Evolutionary conservation across 2,329 filamentous ascomycete genomes (phyloP).

Genomic region (Pleoardoris graminearum): DNA sequence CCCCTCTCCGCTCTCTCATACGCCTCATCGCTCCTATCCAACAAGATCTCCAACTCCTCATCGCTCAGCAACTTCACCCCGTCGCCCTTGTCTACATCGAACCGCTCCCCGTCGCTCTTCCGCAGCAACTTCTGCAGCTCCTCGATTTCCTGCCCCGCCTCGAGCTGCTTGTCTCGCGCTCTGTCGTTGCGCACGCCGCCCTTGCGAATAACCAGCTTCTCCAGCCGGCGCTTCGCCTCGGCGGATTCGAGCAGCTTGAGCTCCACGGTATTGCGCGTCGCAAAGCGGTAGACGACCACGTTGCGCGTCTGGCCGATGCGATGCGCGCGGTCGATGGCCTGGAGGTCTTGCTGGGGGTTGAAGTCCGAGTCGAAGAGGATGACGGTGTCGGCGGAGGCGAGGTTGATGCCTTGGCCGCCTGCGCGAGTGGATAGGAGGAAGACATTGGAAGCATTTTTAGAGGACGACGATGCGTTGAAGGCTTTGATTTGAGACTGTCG

Average conservation of each 20-base stretch:
- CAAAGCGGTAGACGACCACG: conserved; percentile 90
- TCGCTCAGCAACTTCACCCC: conserved; percentile 72
- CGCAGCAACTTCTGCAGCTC: conserved; percentile 53
- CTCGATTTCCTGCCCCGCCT: conserved; percentile 51
- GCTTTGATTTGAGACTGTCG: conserved; percentile 54
- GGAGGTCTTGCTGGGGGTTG: conserved; percentile 96
- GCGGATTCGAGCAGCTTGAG: conserved; percentile 84
- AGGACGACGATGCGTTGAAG: conserved; percentile 49
- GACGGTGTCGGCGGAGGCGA: conserved; percentile 88
- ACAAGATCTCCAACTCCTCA: conserved; percentile 74
- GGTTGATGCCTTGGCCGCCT: conserved; percentile 93
- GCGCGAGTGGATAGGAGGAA: conserved; percentile 90
- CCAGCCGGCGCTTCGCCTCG: conserved; percentile 86
- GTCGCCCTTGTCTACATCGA: conserved; percentile 58
- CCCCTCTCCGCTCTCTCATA: conserved; percentile 77
- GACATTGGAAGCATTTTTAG: conserved; percentile 57
- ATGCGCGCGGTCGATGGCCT: conserved; percentile 94
- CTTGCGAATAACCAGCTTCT: conserved; percentile 95
- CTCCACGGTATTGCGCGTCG: conserved; percentile 91
- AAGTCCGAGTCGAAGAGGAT: conserved; percentile 89
- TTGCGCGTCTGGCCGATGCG: conserved; percentile 91
- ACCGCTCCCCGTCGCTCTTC: conserved; percentile 69
- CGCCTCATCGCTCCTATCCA: conserved; percentile 71
- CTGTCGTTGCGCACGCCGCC: conserved; percentile 66
- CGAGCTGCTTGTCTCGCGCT: conserved; percentile 55